Conservation (phyloP, 2,329 filamentous ascomycete genomes). For the Neofusicoccum laricinum region DNA sequence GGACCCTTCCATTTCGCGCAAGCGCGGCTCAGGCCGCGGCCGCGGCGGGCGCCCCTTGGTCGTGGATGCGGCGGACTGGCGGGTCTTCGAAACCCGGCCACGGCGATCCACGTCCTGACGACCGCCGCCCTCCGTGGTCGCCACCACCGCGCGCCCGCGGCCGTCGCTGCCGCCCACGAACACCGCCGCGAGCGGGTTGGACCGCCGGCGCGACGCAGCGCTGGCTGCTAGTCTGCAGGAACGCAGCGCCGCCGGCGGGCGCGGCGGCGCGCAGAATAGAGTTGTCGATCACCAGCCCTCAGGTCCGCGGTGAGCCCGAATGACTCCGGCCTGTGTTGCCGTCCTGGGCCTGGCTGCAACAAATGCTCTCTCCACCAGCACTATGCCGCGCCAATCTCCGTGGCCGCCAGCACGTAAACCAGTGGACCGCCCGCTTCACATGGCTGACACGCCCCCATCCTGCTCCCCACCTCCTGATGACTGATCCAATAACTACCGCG, state of each 20-base stretch:
- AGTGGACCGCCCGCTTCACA: not conserved
- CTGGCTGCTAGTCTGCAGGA: not conserved
- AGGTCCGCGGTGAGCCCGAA: not conserved
- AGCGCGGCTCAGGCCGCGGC: not conserved
- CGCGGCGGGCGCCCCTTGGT: not conserved
- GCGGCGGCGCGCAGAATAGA: not conserved
- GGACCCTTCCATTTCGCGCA: not conserved
- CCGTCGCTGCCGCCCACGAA: not conserved
- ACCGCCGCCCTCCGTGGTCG: not conserved
- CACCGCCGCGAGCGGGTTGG: not conserved
- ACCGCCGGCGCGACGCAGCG: not conserved
- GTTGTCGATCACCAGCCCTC: not conserved
- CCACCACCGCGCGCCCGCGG: not conserved
- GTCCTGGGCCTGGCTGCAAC: not conserved
- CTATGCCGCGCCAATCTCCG: not conserved
- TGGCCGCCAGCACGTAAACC: not conserved
- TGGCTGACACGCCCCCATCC: not conserved
- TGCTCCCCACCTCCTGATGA: constrained; percentile 4
- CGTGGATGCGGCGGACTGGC: not conserved
- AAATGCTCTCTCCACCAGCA: not conserved
- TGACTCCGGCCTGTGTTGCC: not conserved
- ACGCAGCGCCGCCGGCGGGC: no score
- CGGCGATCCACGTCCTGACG: not conserved
- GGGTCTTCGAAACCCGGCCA: not conserved
- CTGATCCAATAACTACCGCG: constrained; percentile 1